Evolutionary conservation across 2,329 filamentous ascomycete species (phyloP).

Genomic region (Plectosphaerella sp.): DNA sequence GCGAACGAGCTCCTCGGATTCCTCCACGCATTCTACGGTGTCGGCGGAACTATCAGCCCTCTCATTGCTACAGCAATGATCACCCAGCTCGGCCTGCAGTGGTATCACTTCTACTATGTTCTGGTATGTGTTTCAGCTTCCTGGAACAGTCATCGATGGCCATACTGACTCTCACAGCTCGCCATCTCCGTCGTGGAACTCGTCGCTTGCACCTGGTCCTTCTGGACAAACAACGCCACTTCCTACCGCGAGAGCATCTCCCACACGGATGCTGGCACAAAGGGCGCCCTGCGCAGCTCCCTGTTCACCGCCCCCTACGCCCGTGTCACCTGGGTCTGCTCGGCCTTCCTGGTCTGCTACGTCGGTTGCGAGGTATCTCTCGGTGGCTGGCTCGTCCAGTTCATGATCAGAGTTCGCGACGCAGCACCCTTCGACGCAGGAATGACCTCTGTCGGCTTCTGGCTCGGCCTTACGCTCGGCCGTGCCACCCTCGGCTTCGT

Average conservation of each 20-base stretch:
- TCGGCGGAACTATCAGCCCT: constrained; percentile 66
- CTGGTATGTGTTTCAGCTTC: constrained; percentile 35
- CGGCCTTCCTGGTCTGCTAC: constrained; percentile 73
- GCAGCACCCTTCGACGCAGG: constrained; percentile 68
- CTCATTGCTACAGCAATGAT: constrained; percentile 71
- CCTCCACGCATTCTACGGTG: constrained; percentile 66
- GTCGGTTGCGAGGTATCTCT: constrained; percentile 74
- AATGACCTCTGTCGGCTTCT: constrained; percentile 75
- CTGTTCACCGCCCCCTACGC: constrained; percentile 37
- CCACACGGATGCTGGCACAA: not conserved
- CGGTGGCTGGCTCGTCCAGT: constrained; percentile 76
- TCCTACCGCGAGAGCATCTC: constrained; percentile 42
- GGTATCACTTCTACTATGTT: constrained; percentile 74
- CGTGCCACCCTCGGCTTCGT: constrained; percentile 71
- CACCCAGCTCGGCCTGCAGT: constrained; percentile 50
- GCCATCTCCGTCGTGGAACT: constrained; percentile 54
- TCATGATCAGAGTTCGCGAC: constrained; percentile 76
- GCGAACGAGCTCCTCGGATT: constrained; percentile 71
- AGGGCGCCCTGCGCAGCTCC: constrained; percentile 8
- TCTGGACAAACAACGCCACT: constrained; percentile 58
- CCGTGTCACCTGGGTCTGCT: constrained; percentile 62
- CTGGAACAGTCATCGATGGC: not conserved
- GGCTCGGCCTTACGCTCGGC: constrained; percentile 76
- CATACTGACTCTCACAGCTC: constrained; percentile 24
- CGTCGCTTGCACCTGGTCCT: constrained; percentile 44